Evolutionary conservation across 1,284 basidiomycete species (phyloP), one percentile per base, ranked within the genome.

Genomic region (Tilletia caries): DNA sequence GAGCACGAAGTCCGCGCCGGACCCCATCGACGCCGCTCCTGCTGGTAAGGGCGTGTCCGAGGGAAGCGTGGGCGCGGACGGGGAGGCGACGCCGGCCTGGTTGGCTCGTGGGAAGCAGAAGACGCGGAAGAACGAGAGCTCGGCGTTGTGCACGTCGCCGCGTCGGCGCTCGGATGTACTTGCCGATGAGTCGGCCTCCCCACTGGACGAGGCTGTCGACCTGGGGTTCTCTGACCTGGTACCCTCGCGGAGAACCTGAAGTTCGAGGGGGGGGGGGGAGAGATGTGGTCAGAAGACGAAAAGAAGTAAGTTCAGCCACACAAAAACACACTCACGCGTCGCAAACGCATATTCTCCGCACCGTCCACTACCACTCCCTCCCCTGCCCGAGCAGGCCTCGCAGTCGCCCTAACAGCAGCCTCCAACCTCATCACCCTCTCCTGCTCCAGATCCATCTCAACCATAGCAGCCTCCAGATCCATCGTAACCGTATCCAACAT

Each of bases 61-160:
- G 3, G 58, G 58, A 13, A n/a, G n/a, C n/a, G 15, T n/a, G 15
- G 58, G 58, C 12, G 58, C 58, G 29, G 58, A 62, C 6, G 2
- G 13, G 34, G 29, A n/a, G 18, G 58, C 12, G 3, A 62, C 58
- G 15, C 58, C 58, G 4, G 27, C 58, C 32, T 62, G 58, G 32
- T 62, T 62, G 10, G 58, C 32, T 29, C 58, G 58, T 1, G 58
- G 58, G 32, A 62, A 62, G 58, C 58, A 62, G 29, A 62, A 62
- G 5, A 62, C n/a, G 10, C 58, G 58, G 58, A 62, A 62, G 58
- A 62, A 62, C 18, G 58, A 62, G 32, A 62, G 58, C 34, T 62
- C 58, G 20, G 32, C 58, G 33, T 34, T 20, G 18, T 20, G 29
- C 10, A 62, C 58, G 32, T 62, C 58, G 20, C 58, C 58, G 20